These are phyloP conservation scores for Mycena metata DNA, from an alignment of 768 basidiomycete species.

Conservation along the genomic window DNA sequence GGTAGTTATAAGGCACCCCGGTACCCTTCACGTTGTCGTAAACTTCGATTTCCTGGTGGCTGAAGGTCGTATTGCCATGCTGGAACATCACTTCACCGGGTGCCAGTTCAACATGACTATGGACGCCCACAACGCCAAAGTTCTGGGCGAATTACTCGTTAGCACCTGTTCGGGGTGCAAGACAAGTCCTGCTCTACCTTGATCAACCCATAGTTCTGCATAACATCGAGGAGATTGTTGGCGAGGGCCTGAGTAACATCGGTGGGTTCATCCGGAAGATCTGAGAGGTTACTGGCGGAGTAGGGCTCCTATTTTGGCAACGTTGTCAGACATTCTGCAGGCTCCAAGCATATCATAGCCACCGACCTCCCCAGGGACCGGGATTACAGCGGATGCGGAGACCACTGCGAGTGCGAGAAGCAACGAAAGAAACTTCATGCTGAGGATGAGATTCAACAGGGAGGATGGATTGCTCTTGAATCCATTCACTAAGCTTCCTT, in stretches of 20 bases:
- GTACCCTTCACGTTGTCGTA: background rate
- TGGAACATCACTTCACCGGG: background rate
- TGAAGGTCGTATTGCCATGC: background rate
- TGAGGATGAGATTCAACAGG: too few species aligned
- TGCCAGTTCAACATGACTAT: background rate
- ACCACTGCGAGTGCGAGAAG: too few species aligned
- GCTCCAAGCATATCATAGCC: too few species aligned
- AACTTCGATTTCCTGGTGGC: too few species aligned
- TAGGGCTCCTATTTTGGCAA: background rate
- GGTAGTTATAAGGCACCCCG: slow-evolving; percentile 7
- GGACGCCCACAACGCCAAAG: background rate
- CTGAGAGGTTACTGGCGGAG: background rate
- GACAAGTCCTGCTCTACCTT: background rate
- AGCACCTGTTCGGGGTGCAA: background rate
- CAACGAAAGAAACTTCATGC: too few species aligned
- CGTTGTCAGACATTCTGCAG: too few species aligned
- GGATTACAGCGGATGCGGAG: too few species aligned
- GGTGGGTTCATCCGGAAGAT: background rate
- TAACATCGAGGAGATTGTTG: background rate
- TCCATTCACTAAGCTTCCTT: too few species aligned
- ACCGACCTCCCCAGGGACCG: too few species aligned
- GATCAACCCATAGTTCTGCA: background rate
- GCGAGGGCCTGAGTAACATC: background rate
- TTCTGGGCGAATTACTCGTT: background rate
- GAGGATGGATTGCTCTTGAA: too few species aligned